A percentile compares a stretch with the other conserved stretches of the same genome.
These are phyloP conservation scores for Lentinula sp. DNA, from an alignment of 768 basidiomycete genomes.

Conservation along the genomic window DNA sequence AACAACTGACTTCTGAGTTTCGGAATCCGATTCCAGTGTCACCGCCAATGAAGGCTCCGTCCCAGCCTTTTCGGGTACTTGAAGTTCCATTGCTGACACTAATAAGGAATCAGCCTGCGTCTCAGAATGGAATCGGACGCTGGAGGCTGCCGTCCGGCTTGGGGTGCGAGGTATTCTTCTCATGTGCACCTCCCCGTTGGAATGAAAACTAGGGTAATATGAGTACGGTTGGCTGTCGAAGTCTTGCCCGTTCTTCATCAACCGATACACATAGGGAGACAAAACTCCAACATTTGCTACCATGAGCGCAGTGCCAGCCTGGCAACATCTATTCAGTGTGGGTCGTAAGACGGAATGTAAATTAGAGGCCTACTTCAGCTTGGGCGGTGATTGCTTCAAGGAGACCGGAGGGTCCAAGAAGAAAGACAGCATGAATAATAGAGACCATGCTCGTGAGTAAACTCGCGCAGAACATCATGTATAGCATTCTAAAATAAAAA, in stretches of 20 bases:
- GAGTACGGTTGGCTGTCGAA: constrained; percentile 8
- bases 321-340: neutral
- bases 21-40: neutral
- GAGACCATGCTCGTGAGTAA: constrained; percentile 7
- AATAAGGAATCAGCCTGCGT: neutral
- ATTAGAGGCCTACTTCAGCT: constrained; percentile 1
- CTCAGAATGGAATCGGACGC: neutral
- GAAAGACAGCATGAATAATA: constrained; percentile 6
- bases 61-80: neutral
- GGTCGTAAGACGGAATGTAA: neutral
- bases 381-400: constrained; percentile 7
- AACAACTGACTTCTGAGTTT: neutral
- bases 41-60: neutral
- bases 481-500: constrained; percentile 2
- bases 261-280: constrained; percentile 2
- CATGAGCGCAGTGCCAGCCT: constrained; percentile 7
- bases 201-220: neutral
- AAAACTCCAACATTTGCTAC: constrained; percentile 6
- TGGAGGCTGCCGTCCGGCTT: neutral
- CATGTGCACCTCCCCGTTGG: constrained; percentile 5
- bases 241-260: constrained; percentile 1
- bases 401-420: constrained; percentile 8
- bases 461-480: constrained; percentile 6
- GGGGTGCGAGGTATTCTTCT: neutral
- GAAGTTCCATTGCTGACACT: neutral